These are phyloP conservation scores for Leccinum ochraceum DNA, from an alignment of 768 basidiomycete genomes.

Conservation along the genomic window DNA sequence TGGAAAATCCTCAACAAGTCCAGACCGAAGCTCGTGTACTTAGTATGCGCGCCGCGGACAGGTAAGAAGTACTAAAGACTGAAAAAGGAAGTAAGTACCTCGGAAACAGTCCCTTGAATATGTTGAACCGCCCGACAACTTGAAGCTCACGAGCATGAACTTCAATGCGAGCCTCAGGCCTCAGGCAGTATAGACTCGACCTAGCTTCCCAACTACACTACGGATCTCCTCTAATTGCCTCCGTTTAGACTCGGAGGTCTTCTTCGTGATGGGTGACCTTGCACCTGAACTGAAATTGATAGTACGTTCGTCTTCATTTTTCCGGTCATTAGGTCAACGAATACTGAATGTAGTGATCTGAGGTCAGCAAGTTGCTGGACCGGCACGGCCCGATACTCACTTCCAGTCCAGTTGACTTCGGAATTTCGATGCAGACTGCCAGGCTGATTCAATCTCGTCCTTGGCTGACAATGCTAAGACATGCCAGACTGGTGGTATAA, in stretches of 20 bases:
- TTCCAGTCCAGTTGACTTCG: neutral
- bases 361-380: neutral
- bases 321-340: neutral
- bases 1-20: neutral
- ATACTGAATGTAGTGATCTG: neutral
- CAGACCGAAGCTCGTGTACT: neutral
- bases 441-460: slow-evolving; percentile 13
- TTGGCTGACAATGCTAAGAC: slow-evolving; percentile 24
- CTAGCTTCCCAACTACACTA: neutral
- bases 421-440: slow-evolving; percentile 13
- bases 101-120: too few relatives aligned
- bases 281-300: neutral
- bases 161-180: neutral
- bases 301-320: neutral
- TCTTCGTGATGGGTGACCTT: neutral
- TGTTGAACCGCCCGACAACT: too few relatives aligned
- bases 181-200: neutral
- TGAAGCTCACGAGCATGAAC: neutral
- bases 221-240: neutral
- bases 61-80: neutral
- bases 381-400: neutral
- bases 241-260: neutral
- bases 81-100: neutral
- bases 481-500: slow-evolving; percentile 22
- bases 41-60: neutral